These are phyloP conservation scores for Aechmea fasciata DNA, from an alignment of 176 grass and related monocot species.

Conservation along the genomic window DNA sequence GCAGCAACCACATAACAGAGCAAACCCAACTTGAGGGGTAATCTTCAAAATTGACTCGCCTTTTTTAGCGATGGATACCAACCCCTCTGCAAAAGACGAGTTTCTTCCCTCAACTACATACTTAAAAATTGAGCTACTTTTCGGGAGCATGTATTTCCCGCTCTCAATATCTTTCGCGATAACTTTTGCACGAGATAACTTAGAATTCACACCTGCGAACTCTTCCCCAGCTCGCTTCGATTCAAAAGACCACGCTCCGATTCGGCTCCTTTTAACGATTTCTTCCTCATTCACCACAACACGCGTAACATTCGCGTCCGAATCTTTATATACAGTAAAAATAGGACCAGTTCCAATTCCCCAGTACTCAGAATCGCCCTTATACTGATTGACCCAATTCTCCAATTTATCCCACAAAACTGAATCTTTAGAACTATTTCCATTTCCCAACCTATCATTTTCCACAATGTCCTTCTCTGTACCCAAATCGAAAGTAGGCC, in stretches of 20 bases:
- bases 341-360: conserved; percentile 5
- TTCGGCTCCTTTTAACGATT: conserved; percentile 15
- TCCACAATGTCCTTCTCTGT: background rate
- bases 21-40: conserved; percentile 17
- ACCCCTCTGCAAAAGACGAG: background rate
- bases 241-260: conserved; percentile 5
- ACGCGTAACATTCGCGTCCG: background rate
- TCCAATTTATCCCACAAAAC: conserved; percentile 21
- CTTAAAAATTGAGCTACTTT: conserved; percentile 14
- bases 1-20: conserved; percentile 23
- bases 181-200: conserved; percentile 18
- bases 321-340: conserved; percentile 20
- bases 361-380: conserved; percentile 15
- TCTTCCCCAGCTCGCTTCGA: conserved; percentile 4
- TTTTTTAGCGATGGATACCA: conserved; percentile 2
- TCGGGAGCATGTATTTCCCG: conserved; percentile 4
- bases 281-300: conserved; percentile 30
- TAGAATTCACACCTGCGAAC: background rate
- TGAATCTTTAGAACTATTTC: background rate
- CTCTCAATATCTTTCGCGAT: conserved; percentile 18
- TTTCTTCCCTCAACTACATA: conserved; percentile 13
- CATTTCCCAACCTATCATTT: conserved; percentile 6
- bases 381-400: conserved; percentile 9
- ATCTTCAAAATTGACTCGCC: conserved; percentile 5
- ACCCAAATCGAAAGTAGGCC: background rate